phyloP scores from a whole-genome alignment of 1,284 basidiomycete species.

The Mycena sp. region DNA sequence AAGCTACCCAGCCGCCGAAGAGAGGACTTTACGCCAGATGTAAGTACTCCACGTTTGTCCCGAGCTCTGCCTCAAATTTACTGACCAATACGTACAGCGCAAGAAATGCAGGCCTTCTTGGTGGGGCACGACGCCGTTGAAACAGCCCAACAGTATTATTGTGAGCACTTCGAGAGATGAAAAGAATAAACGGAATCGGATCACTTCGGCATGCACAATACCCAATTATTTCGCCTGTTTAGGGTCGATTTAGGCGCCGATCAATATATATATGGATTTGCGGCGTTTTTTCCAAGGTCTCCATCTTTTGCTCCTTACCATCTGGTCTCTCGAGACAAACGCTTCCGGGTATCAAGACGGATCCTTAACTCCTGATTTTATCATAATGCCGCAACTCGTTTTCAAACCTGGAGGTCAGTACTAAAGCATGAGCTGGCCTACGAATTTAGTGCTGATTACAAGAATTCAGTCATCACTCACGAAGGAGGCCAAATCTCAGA shows the following conservation, averaged over 20 bases:
- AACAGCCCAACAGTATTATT: neutral
- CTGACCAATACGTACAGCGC: neutral
- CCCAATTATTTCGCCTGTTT: too few relatives aligned
- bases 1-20: neutral
- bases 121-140: neutral
- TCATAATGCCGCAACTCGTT: neutral
- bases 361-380: neutral
- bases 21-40: neutral
- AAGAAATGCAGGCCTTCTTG: neutral
- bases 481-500: neutral
- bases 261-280: too few relatives aligned
- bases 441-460: too few relatives aligned
- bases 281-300: too few relatives aligned
- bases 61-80: too few relatives aligned
- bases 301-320: too few relatives aligned
- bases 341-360: too few relatives aligned
- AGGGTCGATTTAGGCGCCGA: too few relatives aligned
- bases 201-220: too few relatives aligned
- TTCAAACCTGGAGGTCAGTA: conserved; percentile 6
- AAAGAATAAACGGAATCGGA: too few relatives aligned
- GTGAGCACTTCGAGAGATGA: neutral
- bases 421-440: too few relatives aligned
- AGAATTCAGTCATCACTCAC: neutral
- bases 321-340: too few relatives aligned
- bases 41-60: neutral